Evolutionary conservation across 441 rosid genomes (phyloP).

Genomic region (Adansonia madagascariensis): DNA sequence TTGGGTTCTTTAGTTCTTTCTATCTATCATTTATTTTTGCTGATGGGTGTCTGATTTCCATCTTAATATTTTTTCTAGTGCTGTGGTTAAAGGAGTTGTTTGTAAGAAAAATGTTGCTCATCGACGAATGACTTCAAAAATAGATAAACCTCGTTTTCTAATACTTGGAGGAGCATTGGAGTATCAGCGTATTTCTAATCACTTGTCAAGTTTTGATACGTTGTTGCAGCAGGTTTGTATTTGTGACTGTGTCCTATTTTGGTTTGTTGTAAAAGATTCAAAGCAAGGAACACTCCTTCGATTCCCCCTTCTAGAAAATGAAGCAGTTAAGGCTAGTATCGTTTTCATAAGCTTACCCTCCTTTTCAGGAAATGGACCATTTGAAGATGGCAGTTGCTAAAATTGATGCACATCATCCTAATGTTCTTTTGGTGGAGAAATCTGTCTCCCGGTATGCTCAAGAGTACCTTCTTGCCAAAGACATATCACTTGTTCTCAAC

Average conservation of each 20-base stretch:
- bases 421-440: conserved; percentile 78
- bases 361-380: conserved; percentile 77
- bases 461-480: conserved; percentile 73
- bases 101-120: conserved; percentile 88
- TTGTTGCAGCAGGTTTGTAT: conserved; percentile 74
- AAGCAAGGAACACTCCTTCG: conserved; percentile 21
- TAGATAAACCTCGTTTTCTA: conserved; percentile 71
- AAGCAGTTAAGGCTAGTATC: conserved; percentile 18
- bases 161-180: conserved; percentile 85
- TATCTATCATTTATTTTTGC: conserved; percentile 28
- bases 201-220: conserved; percentile 78
- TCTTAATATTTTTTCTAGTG: conserved; percentile 37
- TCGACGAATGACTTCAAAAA: conserved; percentile 76
- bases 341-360: conserved; percentile 32
- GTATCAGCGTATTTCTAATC: conserved; percentile 77
- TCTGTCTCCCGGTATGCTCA: conserved; percentile 78
- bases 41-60: conserved; percentile 39
- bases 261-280: conserved; percentile 22
- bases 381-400: conserved; percentile 84
- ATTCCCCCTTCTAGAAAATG: not conserved
- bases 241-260: conserved; percentile 34
- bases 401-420: conserved; percentile 69
- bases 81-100: conserved; percentile 77
- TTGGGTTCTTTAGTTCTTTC: conserved; percentile 3
- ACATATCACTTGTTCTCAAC: conserved; percentile 79